Conservation (phyloP, 202 grass and related monocot species). For the Musa balbisiana region DNA sequence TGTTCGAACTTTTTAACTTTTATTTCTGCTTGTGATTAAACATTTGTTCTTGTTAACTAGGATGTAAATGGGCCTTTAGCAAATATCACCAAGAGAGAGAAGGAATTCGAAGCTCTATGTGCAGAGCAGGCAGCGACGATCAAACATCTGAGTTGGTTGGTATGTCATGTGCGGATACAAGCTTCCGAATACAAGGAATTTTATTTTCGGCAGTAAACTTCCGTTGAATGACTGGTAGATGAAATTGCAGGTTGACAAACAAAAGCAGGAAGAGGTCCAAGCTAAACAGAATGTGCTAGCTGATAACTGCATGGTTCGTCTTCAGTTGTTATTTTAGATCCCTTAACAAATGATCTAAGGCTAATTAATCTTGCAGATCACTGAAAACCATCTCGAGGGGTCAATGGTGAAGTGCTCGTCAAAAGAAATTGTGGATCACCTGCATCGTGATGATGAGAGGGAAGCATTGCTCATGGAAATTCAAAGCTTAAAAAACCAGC, state of each 20-base stretch:
- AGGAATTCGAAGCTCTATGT: conserved; percentile 75
- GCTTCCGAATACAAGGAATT: conserved; percentile 2
- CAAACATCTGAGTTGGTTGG: conserved; percentile 47
- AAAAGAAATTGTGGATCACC: too few species aligned
- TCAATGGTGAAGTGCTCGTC: too few species aligned
- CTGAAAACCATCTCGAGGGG: not conserved
- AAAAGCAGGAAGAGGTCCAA: conserved; percentile 33
- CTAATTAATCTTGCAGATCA: conserved; percentile 11
- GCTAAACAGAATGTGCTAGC: conserved; percentile 22
- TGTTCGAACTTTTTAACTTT: too few species aligned
- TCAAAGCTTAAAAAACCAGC: conserved; percentile 8
- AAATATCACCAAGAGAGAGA: conserved; percentile 52
- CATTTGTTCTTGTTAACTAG: conserved; percentile 33
- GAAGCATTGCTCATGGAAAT: conserved; percentile 32
- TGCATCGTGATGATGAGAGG: conserved; percentile 21
- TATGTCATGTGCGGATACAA: conserved; percentile 25
- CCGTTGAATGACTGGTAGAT: conserved; percentile 18
- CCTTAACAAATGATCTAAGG: not conserved
- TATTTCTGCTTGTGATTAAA: not conserved
- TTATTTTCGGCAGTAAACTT: conserved; percentile 9
- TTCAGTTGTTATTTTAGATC: not conserved
- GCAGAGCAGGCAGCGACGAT: conserved; percentile 66
- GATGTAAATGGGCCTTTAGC: conserved; percentile 11
- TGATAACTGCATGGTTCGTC: not conserved
- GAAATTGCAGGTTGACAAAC: conserved; percentile 47